These are phyloP conservation scores for Pichia sp. DNA, from an alignment of 1,139 yeast species.

Conservation along the genomic window DNA sequence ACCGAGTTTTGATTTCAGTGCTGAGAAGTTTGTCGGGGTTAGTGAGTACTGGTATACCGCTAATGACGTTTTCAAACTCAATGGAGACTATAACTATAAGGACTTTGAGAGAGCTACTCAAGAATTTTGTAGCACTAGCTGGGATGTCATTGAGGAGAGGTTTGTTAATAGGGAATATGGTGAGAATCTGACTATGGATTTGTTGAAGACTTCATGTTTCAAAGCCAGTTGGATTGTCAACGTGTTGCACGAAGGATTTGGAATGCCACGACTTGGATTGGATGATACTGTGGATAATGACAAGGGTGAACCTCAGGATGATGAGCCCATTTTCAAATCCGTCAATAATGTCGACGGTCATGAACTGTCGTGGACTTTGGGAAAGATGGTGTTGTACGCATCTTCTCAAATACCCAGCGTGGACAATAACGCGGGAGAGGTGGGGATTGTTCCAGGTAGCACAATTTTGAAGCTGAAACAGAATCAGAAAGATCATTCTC, in stretches of 20 bases:
- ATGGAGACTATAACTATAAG: slow-evolving; percentile 65
- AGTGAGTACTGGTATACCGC: slow-evolving; percentile 87
- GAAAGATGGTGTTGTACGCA: slow-evolving; percentile 62
- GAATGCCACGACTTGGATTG: slow-evolving; percentile 55
- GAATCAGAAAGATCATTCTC: too few relatives aligned
- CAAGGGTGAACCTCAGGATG: slow-evolving; percentile 15
- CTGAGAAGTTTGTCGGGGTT: slow-evolving; percentile 68
- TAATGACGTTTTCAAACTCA: slow-evolving; percentile 69
- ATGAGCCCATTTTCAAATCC: slow-evolving; percentile 42
- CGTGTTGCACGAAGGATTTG: slow-evolving; percentile 73
- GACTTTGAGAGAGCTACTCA: slow-evolving; percentile 53
- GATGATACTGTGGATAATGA: slow-evolving; percentile 28
- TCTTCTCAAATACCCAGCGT: slow-evolving; percentile 23
- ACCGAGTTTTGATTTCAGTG: slow-evolving; percentile 61
- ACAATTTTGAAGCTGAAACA: too few relatives aligned
- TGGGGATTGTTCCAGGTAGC: slow-evolving; percentile 19
- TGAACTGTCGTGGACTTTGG: slow-evolving; percentile 80
- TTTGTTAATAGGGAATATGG: slow-evolving; percentile 47
- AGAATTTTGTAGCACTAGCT: slow-evolving; percentile 59
- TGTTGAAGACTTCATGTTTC: slow-evolving; percentile 63
- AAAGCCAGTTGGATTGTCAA: slow-evolving; percentile 80
- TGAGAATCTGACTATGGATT: slow-evolving; percentile 36
- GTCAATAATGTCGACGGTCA: slow-evolving; percentile 61
- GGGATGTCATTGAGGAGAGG: slow-evolving; percentile 46
- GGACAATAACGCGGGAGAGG: slow-evolving; percentile 14